Evolutionary conservation across 2,329 filamentous ascomycete species (phyloP), one percentile per base, ranked within the genome.

Genomic region (Scedosporium dehoogii): DNA sequence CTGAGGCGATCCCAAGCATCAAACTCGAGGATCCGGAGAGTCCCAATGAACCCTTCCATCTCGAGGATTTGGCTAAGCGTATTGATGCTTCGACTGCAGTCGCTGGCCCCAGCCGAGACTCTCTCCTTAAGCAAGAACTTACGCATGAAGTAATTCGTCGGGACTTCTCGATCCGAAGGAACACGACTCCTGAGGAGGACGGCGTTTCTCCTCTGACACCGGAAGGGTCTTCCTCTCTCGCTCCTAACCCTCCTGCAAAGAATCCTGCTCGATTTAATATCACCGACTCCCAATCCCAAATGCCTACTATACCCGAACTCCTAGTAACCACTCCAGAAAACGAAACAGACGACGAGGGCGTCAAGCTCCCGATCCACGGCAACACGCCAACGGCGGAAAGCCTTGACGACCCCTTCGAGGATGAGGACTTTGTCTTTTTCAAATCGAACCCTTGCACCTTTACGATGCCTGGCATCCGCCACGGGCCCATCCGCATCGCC

Each of bases 401-500:
- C 33, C 55, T 48, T 1, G 63, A 72, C 25, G 66, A 65, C n/a
- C 67, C 70, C 14, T 68, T 70, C 3, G 72, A 74, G 16, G 72
- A 74, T 10, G 76, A 79, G 2, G 78, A 81, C 42, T 78, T 76
- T 62, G 68, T 84, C 42, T 81, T 78, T 66, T 72, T 81, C 57
- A 73, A 72, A 61, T 80, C 76, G 58, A 81, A 81, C 0, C 75
- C 77, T 0, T 83, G 74, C 65, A 82, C 81, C 0, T 63, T 79
- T 27, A 81, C 76, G 0, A 76, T 74, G 18, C 81, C 82, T 0
- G 68, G 69, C 2, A 82, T 83, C 67, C 75, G 75, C 6, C 84
- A 87, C 65, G 84, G 84, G 0, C 78, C 78, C 3, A 83, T 87
- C 65, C 76, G 81, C 3, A 71, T 86, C 58, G 69, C 76, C 60